Evolutionary conservation across 139 green algal species (phyloP).

Genomic region (Chlorella vulgaris): DNA sequence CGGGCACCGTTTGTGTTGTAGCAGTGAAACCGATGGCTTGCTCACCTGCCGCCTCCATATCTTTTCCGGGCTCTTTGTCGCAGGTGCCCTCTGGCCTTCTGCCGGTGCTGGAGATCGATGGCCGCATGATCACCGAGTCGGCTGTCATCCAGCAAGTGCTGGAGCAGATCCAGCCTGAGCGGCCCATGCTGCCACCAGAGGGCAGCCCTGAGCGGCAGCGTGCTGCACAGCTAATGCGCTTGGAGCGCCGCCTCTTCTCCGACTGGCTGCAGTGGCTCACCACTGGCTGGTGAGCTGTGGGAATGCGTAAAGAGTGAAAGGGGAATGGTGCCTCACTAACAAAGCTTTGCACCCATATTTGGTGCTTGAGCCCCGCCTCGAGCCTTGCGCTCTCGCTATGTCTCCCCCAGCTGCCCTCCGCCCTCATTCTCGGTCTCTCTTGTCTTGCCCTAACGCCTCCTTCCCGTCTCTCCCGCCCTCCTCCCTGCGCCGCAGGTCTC

Average conservation of each 20-base stretch:
- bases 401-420: too few relatives aligned
- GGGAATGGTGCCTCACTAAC: too few relatives aligned
- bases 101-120: conserved; percentile 91
- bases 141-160: conserved; percentile 68
- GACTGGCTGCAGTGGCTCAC: conserved; percentile 83
- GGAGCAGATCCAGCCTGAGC: conserved; percentile 70
- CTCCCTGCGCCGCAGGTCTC: conserved; percentile 36
- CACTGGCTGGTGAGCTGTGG: conserved; percentile 35
- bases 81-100: conserved; percentile 82
- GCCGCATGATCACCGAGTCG: conserved; percentile 75
- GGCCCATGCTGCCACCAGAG: conserved; percentile 71
- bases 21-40: too few relatives aligned
- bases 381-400: too few relatives aligned
- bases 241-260: conserved; percentile 83
- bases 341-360: too few relatives aligned
- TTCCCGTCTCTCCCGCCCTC: background rate
- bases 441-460: too few relatives aligned
- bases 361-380: too few relatives aligned
- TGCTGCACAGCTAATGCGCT: conserved; percentile 67
- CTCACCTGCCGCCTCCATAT: background rate
- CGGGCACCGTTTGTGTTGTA: too few relatives aligned
- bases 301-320: background rate
- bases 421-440: too few relatives aligned
- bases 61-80: background rate
- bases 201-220: conserved; percentile 48